A percentile compares a stretch with the other conserved stretches of the same genome.
phyloP scores from a whole-genome alignment of 2,329 filamentous ascomycete genomes.

The Aureobasidium sp. region DNA sequence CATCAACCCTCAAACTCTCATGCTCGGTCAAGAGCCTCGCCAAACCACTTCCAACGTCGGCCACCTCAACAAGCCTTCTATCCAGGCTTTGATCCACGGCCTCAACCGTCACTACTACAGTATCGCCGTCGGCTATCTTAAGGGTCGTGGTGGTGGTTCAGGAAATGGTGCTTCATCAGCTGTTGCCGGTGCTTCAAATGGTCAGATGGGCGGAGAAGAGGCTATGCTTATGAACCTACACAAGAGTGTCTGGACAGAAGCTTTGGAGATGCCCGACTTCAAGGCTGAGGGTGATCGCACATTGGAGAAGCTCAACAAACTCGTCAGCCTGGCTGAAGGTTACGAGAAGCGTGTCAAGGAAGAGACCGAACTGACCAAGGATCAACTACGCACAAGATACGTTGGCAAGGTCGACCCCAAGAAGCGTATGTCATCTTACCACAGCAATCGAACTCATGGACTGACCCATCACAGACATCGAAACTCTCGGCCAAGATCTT shows the following conservation, averaged over 20 bases:
- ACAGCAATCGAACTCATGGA: background rate
- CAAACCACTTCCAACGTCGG: slow-evolving; percentile 97
- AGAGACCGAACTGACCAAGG: slow-evolving; percentile 93
- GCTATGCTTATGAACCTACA: slow-evolving; percentile 99
- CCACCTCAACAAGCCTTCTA: slow-evolving; percentile 98
- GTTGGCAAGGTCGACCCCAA: slow-evolving; percentile 98
- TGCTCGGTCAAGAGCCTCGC: slow-evolving; percentile 95
- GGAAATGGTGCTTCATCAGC: slow-evolving; percentile 9
- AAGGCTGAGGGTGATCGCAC: slow-evolving; percentile 75
- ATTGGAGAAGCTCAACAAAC: slow-evolving; percentile 77
- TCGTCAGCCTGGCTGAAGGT: slow-evolving; percentile 84
- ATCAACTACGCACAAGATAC: slow-evolving; percentile 97
- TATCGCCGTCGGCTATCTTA: slow-evolving; percentile 96
- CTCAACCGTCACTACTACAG: slow-evolving; percentile 99
- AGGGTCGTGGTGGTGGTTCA: slow-evolving; percentile 37
- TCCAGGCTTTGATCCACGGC: slow-evolving; percentile 96
- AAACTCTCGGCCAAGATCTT: slow-evolving; percentile 90
- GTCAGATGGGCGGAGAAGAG: slow-evolving; percentile 64
- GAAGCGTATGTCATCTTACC: slow-evolving; percentile 59
- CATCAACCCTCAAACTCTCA: slow-evolving; percentile 94
- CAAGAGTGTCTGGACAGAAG: slow-evolving; percentile 99
- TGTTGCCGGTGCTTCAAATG: background rate
- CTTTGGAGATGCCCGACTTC: slow-evolving; percentile 95
- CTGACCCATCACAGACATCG: slow-evolving; percentile 54
- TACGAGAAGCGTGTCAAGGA: slow-evolving; percentile 99